Conservation (phyloP, 148 eudicot species). For the Rhododendron vialii region DNA sequence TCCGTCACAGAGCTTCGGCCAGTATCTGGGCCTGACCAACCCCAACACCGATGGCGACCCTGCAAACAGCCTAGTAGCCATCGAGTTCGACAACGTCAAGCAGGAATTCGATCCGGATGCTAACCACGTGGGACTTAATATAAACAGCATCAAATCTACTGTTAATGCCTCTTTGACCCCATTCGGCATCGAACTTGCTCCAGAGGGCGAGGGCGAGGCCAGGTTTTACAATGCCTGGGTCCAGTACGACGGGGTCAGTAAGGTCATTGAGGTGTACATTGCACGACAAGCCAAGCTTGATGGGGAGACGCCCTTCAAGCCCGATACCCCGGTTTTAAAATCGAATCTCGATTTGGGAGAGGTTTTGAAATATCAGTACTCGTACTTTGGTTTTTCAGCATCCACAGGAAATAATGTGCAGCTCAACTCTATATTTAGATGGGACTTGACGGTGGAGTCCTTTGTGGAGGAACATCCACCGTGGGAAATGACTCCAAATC, state of each 20-base stretch:
- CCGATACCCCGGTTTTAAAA: constrained; percentile 55
- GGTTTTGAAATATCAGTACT: constrained; percentile 16
- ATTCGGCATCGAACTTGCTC: constrained; percentile 36
- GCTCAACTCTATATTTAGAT: constrained; percentile 63
- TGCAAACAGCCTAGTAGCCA: constrained; percentile 45
- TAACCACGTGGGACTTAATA: constrained; percentile 68
- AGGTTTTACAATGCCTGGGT: constrained; percentile 66
- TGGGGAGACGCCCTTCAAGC: too few species aligned
- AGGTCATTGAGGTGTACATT: constrained; percentile 48
- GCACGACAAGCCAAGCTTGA: not conserved
- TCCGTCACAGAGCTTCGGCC: constrained; percentile 42
- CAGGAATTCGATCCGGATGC: constrained; percentile 57
- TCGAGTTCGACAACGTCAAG: constrained; percentile 65
- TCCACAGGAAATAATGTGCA: constrained; percentile 40
- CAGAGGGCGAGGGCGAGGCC: constrained; percentile 12
- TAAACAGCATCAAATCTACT: constrained; percentile 45
- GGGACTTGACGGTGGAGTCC: constrained; percentile 40
- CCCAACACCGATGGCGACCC: constrained; percentile 34
- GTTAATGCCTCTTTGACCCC: constrained; percentile 22
- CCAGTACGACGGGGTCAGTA: constrained; percentile 46
- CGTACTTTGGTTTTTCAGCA: too few species aligned
- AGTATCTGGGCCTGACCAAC: constrained; percentile 63
- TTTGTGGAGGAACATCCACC: not conserved
- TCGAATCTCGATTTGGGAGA: constrained; percentile 37
- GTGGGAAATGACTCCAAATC: not conserved